Evolutionary conservation across 2,329 filamentous ascomycete genomes (phyloP).

Genomic region (Stagonosporopsis vannaccii): DNA sequence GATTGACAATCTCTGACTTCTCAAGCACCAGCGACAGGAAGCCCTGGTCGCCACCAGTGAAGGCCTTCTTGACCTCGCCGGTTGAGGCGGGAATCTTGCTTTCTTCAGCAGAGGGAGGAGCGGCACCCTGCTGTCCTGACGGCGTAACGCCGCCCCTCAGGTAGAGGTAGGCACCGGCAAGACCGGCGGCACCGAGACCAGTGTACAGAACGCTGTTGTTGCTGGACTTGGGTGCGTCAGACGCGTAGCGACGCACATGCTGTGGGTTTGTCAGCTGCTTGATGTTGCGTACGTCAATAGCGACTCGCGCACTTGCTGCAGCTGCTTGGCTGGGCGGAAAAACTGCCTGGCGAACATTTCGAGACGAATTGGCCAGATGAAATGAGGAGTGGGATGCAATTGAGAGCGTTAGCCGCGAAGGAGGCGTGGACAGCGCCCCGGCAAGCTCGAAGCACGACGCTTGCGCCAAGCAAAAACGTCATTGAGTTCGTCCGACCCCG

Average conservation of each 20-base stretch:
- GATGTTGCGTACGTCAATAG: constrained; percentile 22
- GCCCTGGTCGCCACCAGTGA: constrained; percentile 88
- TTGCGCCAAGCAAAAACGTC: constrained; percentile 24
- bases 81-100: constrained; percentile 51
- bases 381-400: constrained; percentile 15
- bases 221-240: constrained; percentile 64
- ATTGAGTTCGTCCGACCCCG: constrained; percentile 10
- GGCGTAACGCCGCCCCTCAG: constrained; percentile 42
- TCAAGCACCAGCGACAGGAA: constrained; percentile 84
- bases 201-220: constrained; percentile 60
- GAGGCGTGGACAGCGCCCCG: background rate
- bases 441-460: constrained; percentile 11
- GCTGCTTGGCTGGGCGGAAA: constrained; percentile 52
- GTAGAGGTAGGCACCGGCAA: constrained; percentile 64
- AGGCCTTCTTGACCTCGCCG: constrained; percentile 58
- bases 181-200: constrained; percentile 65
- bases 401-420: constrained; percentile 16
- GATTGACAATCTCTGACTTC: constrained; percentile 80
- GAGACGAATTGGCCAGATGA: constrained; percentile 35
- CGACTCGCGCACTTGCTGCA: constrained; percentile 48
- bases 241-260: constrained; percentile 77
- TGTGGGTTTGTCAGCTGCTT: constrained; percentile 46
- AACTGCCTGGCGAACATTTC: constrained; percentile 55
- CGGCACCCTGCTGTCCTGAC: constrained; percentile 32
- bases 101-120: constrained; percentile 44